phyloP scores from a whole-genome alignment of 2,329 filamentous ascomycete genomes.

The Lachnellula subtilissima region DNA sequence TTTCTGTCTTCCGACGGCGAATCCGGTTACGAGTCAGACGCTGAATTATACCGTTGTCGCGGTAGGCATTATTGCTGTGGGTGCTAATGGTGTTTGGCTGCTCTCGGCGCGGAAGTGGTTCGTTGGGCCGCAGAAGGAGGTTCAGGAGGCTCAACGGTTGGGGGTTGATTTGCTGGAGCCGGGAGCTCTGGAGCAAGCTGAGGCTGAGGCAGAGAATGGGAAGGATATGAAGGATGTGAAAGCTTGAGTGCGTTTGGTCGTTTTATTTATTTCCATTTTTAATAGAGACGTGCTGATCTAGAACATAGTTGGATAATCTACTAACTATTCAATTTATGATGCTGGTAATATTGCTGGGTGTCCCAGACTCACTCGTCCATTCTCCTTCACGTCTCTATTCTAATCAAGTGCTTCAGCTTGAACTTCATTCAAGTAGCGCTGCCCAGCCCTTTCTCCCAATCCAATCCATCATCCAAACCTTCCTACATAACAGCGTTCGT shows the following conservation, averaged over 20 bases:
- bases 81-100: slow-evolving; percentile 44
- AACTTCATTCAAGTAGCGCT: too few relatives aligned
- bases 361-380: too few relatives aligned
- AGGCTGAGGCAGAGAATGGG: slow-evolving; percentile 10
- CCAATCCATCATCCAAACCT: too few relatives aligned
- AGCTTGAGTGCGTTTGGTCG: not conserved
- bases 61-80: slow-evolving; percentile 50
- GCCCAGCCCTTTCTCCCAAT: too few relatives aligned
- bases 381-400: too few relatives aligned
- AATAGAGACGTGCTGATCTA: too few relatives aligned
- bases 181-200: slow-evolving; percentile 23
- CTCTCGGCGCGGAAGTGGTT: slow-evolving; percentile 52
- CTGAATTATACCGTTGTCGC: slow-evolving; percentile 57
- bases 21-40: slow-evolving; percentile 52
- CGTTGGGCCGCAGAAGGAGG: slow-evolving; percentile 49
- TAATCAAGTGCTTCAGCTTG: too few relatives aligned
- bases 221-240: slow-evolving; percentile 1
- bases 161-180: slow-evolving; percentile 40
- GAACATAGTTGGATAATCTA: too few relatives aligned
- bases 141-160: slow-evolving; percentile 43
- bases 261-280: too few relatives aligned
- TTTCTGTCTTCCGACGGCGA: slow-evolving; percentile 52
- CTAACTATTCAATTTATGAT: too few relatives aligned
- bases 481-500: too few relatives aligned
- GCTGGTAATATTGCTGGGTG: too few relatives aligned